Evolutionary conservation across 176 grass and related monocot species (phyloP), one percentile per base, ranked within the genome.

Genomic region (Carex pumila): DNA sequence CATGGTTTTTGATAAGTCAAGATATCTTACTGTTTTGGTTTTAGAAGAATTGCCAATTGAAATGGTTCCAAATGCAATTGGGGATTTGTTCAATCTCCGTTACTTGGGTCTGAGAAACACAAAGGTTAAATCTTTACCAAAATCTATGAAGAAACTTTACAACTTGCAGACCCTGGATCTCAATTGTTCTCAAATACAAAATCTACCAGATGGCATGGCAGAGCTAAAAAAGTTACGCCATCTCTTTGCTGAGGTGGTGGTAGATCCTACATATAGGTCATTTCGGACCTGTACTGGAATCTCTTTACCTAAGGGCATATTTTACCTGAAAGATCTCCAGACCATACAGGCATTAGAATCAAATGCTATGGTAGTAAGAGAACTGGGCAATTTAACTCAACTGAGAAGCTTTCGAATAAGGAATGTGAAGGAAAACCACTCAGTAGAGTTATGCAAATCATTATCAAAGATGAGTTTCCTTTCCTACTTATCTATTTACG

Each of bases 101-200:
- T 79, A 70, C 17, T 61, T 91, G 19, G 74, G 89, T 61, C 61
- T 91, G 3, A 18, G 66, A 3, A 2, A 18, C 0, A 41, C 66
- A 69, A 39, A n/a, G 1, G 66, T 69, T 0, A 17, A 41, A 2
- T 0, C 6, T 66, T 17, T 90, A 6, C 66, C 75, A 4, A 60
- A 81, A 54, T 22, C 5, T 2, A 8, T 90, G 0, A 41, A 86
- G 55, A 84, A 79, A 59, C 53, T 90, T 5, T 4, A 59, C 11
- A 84, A 91, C 5, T 82, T 91, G n/a, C 82, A 85, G 34, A 79
- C 86, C 6, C 18, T 90, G 1, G 85, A 90, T 25, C 77, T 25
- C 25, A 25, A 25, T 86, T 57, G 0, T 0, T 81, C 85, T n/a
- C 0, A 17, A 6, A 5, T 90, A 12, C 0, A 8, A 59, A 78